Base-by-base conservation (phyloP, 345 rosid species). In the Pugionium cornutum region DNA sequence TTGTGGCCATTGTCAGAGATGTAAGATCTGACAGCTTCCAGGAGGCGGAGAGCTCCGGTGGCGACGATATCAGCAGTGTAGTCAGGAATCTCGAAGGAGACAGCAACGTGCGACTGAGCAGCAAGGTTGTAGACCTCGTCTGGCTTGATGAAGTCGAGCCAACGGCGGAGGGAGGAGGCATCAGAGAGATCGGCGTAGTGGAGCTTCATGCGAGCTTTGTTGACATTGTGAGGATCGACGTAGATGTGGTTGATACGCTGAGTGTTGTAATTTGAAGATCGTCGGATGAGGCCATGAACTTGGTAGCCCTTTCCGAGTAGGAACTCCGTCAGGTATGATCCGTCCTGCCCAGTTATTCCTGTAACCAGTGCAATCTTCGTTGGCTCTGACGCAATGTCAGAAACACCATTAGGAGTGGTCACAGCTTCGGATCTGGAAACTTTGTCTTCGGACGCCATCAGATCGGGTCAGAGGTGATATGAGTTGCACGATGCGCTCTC, bases 331-430 rank as follows among this genome's bases (percentile, higher is more conserved):
- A 92, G 87, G 76, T 92, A 92, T 0, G 99, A 92, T 6, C 99
- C 99, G 44, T 92, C 99, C 44, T 92, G 99, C 3, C 98, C 97
- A 7, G 98, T 92, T 55, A 92, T 90, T 7, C 99, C 99, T 26
- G 99, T 86, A 69, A 92, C 80, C 26, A 92, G 70, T 31, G 99
- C 99, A 49, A 84, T 59, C 75, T 78, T 89, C 46, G 34, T 71
- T 4, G 69, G 18, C 18, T 18, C 18, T 18, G 18, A 18, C 18
- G 11, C 9, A 45, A 11, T 4, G 67, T 40, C 11, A 26, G 67
- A 61, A 40, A 66, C 83, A 34, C 79, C 89, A 34, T 78, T 80
- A 30, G 58, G 0, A 29, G 59, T 35, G 45, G 41, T 45, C 30
- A 31, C 65, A 72, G 87, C 64, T 55, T 73, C 78, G 68, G 82